Percentiles rank a stretch among this genome's conserved stretches.
These are phyloP conservation scores for Vanrija sp. DNA, from an alignment of 1,284 basidiomycete genomes.

Conservation along the genomic window DNA sequence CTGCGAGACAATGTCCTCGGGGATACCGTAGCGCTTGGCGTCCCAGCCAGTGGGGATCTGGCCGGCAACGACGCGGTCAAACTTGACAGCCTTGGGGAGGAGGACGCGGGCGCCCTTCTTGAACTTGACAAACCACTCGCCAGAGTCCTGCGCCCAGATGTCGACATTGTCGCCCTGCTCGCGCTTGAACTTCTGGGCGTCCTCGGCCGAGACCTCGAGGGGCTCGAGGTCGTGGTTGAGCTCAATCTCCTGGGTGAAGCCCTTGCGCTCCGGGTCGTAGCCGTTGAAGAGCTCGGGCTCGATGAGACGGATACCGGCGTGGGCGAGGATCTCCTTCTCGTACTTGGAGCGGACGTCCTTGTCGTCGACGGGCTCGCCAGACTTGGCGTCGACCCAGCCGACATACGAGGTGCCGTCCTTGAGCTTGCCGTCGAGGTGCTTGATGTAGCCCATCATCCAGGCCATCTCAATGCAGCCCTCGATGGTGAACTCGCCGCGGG, in stretches of 20 bases:
- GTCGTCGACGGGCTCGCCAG: conserved; percentile 95
- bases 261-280: conserved; percentile 95
- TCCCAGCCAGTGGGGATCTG: conserved; percentile 97
- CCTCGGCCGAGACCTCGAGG: conserved; percentile 83
- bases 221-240: conserved; percentile 95
- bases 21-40: conserved; percentile 92
- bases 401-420: conserved; percentile 89
- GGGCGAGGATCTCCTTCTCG: conserved; percentile 87
- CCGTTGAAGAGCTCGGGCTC: conserved; percentile 97
- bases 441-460: conserved; percentile 98
- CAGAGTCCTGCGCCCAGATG: conserved; percentile 82
- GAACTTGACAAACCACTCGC: conserved; percentile 95
- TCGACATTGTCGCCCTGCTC: conserved; percentile 97
- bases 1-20: conserved; percentile 93
- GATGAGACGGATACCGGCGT: conserved; percentile 93
- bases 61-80: conserved; percentile 90
- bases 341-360: conserved; percentile 92
- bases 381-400: conserved; percentile 95
- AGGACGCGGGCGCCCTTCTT: conserved; percentile 95
- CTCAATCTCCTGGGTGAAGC: conserved; percentile 95
- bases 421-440: conserved; percentile 94
- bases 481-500: conserved; percentile 86
- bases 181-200: conserved; percentile 91
- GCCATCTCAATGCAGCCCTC: conserved; percentile 99
- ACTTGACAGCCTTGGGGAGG: conserved; percentile 92